Evolutionary conservation across 305 asterid species (phyloP).

Genomic region (Fraxinus paxiana): DNA sequence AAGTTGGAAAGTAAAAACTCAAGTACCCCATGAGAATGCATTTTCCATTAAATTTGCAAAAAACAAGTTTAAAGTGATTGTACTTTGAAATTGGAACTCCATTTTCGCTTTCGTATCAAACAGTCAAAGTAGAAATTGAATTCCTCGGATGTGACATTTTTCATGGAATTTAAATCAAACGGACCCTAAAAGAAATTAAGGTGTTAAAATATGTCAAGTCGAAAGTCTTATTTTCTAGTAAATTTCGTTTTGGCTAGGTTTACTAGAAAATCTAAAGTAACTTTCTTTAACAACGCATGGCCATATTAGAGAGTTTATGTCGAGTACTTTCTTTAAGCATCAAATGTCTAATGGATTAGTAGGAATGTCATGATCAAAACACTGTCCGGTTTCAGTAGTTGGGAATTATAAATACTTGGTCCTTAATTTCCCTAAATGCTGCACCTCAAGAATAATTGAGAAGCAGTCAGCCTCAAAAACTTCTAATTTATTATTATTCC

Average conservation of each 20-base stretch:
- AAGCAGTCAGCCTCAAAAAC: constrained; percentile 13
- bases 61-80: background rate
- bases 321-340: background rate
- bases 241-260: background rate
- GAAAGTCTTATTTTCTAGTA: background rate
- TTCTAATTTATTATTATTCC: constrained; percentile 10
- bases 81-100: background rate
- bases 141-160: background rate
- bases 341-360: background rate
- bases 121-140: background rate
- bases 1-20: background rate
- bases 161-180: background rate
- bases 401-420: constrained; percentile 20
- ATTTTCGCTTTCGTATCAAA: background rate
- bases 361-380: background rate
- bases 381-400: constrained; percentile 23
- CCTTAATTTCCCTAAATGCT: background rate
- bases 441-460: constrained; percentile 6
- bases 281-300: background rate
- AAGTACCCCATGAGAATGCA: background rate
- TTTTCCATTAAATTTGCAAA: background rate
- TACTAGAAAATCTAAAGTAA: background rate
- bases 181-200: background rate
- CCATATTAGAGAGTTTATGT: background rate
- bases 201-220: background rate